phyloP scores from a whole-genome alignment of 345 rosid species.

The Alliaria petiolata region DNA sequence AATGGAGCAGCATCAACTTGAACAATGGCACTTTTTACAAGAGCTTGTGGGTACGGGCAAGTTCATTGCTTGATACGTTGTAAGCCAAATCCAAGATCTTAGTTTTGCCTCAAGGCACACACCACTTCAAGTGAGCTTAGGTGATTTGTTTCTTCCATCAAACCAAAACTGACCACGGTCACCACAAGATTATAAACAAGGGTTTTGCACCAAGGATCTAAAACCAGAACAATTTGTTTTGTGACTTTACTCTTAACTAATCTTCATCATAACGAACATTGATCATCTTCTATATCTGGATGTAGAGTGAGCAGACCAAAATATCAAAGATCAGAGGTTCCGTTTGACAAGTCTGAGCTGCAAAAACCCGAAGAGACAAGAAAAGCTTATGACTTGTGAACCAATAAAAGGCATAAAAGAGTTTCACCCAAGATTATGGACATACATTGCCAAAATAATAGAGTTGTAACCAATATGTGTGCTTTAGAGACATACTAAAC shows the following conservation, averaged over 20 bases:
- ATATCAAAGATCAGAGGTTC: neutral
- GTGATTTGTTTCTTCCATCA: neutral
- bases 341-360: neutral
- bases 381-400: neutral
- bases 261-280: neutral
- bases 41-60: too few relatives aligned
- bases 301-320: neutral
- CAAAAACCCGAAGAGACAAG: neutral
- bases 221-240: neutral
- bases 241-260: neutral
- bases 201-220: neutral
- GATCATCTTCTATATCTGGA: neutral
- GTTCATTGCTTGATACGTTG: too few relatives aligned
- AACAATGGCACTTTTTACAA: too few relatives aligned
- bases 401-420: too few relatives aligned
- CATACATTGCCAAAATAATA: neutral
- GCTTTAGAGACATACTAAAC: neutral
- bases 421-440: neutral
- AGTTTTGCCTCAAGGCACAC: too few relatives aligned
- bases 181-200: neutral
- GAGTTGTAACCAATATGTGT: neutral
- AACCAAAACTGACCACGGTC: neutral
- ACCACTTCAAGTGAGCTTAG: neutral
- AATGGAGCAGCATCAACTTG: too few relatives aligned
- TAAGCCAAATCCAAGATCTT: too few relatives aligned